phyloP scores from a whole-genome alignment of 495 filamentous ascomycete genomes.

The Lasiosphaeris hirsuta region DNA sequence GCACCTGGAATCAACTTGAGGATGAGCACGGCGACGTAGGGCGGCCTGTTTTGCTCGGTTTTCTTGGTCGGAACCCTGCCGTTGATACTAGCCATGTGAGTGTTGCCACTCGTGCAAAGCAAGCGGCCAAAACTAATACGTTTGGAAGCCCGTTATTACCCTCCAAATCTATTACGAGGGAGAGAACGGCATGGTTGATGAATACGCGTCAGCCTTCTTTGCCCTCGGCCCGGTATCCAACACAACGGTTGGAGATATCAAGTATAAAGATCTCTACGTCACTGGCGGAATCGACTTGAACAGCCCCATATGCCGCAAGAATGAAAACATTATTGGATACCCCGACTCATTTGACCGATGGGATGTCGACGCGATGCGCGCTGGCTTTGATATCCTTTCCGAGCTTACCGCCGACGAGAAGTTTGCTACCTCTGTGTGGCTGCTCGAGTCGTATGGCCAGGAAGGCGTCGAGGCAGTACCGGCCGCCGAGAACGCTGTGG shows the following conservation, averaged over 20 bases:
- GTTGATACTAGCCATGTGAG: constrained; percentile 21
- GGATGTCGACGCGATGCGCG: constrained; percentile 4
- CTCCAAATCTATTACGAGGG: constrained; percentile 1
- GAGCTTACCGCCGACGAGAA: background rate
- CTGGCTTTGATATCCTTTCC: constrained; percentile 1
- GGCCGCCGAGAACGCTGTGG: background rate
- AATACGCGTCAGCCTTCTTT: background rate
- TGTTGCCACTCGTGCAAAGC: background rate
- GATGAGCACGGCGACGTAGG: constrained; percentile 24
- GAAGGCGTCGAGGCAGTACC: background rate
- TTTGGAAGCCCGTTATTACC: background rate
- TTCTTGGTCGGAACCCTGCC: constrained; percentile 43
- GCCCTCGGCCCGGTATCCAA: background rate
- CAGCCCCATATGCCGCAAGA: background rate
- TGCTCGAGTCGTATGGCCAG: constrained; percentile 6
- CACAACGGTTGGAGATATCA: background rate
- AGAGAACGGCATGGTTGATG: background rate
- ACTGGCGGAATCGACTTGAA: background rate
- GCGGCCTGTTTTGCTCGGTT: constrained; percentile 31
- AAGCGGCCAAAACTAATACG: background rate
- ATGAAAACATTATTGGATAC: background rate
- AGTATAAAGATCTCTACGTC: background rate
- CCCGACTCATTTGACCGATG: background rate
- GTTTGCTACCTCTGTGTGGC: background rate
- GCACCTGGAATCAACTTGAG: constrained; percentile 23